Evolutionary conservation across 306 rosid genomes (phyloP), one percentile per base, ranked within the genome.

Genomic region (Bauhinia variegata): DNA sequence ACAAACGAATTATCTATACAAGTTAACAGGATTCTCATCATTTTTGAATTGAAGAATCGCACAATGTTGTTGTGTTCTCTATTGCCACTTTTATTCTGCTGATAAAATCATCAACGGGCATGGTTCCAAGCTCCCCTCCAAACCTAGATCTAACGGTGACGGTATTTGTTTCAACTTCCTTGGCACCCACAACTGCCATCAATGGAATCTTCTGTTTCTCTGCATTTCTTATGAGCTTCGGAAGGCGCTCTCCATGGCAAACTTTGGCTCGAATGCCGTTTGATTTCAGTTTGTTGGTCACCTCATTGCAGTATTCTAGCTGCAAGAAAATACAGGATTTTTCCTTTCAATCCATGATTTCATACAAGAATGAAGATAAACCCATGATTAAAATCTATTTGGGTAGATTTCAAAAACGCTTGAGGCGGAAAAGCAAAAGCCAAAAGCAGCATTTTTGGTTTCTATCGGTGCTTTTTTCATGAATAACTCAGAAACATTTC

Each of bases 161-260:
- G 6, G 92, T 78, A 18, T 76, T 48, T 8, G 84, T 82, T 77
- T 93, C 99, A 32, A 86, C 83, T 82, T 93, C 99, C 85, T 90
- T 88, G 42, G 89, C 33, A 2, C 99, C 99, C 8, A 88, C 97
- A 74, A 93, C 99, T 31, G 90, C 99, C 99, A 93, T 93, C 49
- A 93, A 74, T 17, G 99, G 99, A 61, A 90, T 79, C 74, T 76
- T 90, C 82, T 86, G 97, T 66, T 85, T 90, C 82, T 93, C 99
- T 41, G 97, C 87, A 69, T 93, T 93, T 75, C 99, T 93, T 54
- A 93, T 90, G 65, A 93, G 96, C 69, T 90, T 93, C 0, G 99
- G 96, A 58, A 93, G 79, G 15, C 95, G 97, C 71, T 93, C 99
- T 0, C 99, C 97, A 5, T 86, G 92, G 76, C 85, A 85, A 56